A percentile compares a stretch with the other conserved stretches of the same genome.
Evolutionary conservation across 169 alveolate species (phyloP).

Genomic region (Plasmodium gallinaceum): DNA sequence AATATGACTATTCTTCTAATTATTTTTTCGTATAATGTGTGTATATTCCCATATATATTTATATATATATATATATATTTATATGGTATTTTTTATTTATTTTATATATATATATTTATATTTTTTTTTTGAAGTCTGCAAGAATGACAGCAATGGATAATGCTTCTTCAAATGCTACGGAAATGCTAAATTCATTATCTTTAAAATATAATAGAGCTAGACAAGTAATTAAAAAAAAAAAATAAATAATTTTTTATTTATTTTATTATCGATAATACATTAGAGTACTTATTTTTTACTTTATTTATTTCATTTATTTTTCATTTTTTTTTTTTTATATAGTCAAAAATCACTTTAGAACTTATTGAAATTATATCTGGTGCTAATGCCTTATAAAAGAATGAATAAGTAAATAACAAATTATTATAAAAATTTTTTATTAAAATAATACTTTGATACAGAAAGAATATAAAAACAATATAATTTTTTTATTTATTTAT

Average conservation of each 20-base stretch:
- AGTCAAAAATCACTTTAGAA: constrained; percentile 95
- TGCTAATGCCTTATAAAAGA: constrained; percentile 90
- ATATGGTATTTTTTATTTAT: background rate
- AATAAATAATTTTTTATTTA: background rate
- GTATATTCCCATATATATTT: background rate
- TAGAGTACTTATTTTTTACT: background rate
- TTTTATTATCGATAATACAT: background rate
- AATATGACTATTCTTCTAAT: background rate
- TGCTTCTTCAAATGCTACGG: constrained; percentile 91
- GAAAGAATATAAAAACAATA: no score
- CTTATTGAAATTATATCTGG: constrained; percentile 96
- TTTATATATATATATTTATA: background rate
- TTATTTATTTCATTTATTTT: background rate
- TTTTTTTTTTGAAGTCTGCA: constrained; percentile 81
- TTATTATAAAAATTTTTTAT: background rate
- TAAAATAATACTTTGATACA: no score
- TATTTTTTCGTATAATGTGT: background rate
- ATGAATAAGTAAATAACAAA: constrained; percentile 5
- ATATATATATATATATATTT: background rate
- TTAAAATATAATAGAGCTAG: constrained; percentile 89
- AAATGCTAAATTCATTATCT: constrained; percentile 87
- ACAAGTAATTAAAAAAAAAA: constrained; percentile 72
- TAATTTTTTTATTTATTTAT: no score
- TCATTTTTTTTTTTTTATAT: background rate
- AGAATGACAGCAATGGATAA: constrained; percentile 93